Evolutionary conservation across 495 filamentous ascomycete species (phyloP).

Genomic region (Gamarada debralockiae): DNA sequence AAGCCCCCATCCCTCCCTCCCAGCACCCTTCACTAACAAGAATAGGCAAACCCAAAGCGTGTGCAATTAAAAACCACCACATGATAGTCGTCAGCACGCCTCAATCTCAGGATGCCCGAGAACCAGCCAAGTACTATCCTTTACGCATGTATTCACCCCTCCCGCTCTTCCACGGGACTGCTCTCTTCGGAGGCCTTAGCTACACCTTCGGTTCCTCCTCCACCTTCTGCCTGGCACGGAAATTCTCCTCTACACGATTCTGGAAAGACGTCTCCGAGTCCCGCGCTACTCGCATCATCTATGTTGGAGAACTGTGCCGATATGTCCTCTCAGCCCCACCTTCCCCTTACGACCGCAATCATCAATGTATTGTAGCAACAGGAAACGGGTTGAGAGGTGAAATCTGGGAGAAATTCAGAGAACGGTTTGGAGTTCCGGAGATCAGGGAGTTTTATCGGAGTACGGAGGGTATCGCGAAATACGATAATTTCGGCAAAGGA

Average conservation of each 20-base stretch:
- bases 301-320: slow-evolving; percentile 36
- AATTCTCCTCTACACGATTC: slow-evolving; percentile 30
- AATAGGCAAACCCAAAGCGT: slow-evolving; percentile 28
- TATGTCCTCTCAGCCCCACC: slow-evolving; percentile 22
- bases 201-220: slow-evolving; percentile 38
- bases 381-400: slow-evolving; percentile 24
- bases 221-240: slow-evolving; percentile 39
- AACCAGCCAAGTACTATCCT: slow-evolving; percentile 39
- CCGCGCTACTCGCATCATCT: slow-evolving; percentile 31
- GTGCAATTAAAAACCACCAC: slow-evolving; percentile 19
- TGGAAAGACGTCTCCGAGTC: slow-evolving; percentile 30
- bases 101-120: slow-evolving; percentile 31
- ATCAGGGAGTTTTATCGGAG: slow-evolving; percentile 25
- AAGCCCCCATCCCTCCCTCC: no score
- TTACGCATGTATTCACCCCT: slow-evolving; percentile 24
- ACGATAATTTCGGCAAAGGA: slow-evolving; percentile 19
- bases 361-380: slow-evolving; percentile 21
- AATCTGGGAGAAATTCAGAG: slow-evolving; percentile 27
- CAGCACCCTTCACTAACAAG: no score
- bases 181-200: slow-evolving; percentile 29
- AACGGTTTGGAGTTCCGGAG: slow-evolving; percentile 19
- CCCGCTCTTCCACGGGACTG: slow-evolving; percentile 26
- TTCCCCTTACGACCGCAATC: slow-evolving; percentile 16
- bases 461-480: slow-evolving; percentile 25
- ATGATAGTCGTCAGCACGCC: slow-evolving; percentile 34